phyloP scores from a whole-genome alignment of 2,329 filamentous ascomycete species.

The Orbilia blumenaviensis region DNA sequence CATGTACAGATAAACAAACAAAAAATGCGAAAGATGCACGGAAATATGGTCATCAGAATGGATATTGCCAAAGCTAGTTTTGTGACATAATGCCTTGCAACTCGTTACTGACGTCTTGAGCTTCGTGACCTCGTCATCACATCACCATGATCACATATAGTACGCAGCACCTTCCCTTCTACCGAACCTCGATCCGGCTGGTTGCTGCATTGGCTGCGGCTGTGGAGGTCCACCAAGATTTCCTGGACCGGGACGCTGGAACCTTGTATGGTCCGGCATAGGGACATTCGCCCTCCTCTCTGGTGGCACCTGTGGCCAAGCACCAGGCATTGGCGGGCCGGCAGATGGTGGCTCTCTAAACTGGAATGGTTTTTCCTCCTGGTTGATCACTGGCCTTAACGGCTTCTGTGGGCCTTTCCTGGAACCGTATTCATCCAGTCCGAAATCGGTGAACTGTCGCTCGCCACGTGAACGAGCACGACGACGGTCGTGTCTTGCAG shows the following conservation, averaged over 20 bases:
- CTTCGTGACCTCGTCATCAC: not conserved
- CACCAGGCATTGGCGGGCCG: constrained; percentile 43
- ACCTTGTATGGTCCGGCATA: constrained; percentile 37
- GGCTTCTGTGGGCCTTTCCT: constrained; percentile 15
- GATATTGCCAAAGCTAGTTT: not conserved
- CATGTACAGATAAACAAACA: not conserved
- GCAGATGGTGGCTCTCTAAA: constrained; percentile 25
- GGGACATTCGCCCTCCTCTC: constrained; percentile 23
- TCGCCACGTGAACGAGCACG: constrained; percentile 45
- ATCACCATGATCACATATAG: constrained; percentile 17
- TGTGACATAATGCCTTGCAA: not conserved
- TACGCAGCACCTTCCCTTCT: constrained; percentile 22
- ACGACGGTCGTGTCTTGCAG: constrained; percentile 49
- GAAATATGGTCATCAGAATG: not conserved
- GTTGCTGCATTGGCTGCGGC: constrained; percentile 2
- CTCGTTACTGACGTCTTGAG: not conserved
- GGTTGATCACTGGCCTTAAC: constrained; percentile 28
- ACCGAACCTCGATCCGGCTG: constrained; percentile 8
- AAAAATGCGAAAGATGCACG: not conserved
- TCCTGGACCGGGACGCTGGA: constrained; percentile 16
- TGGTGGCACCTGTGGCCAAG: constrained; percentile 26
- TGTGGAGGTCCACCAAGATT: constrained; percentile 23
- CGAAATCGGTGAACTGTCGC: constrained; percentile 29
- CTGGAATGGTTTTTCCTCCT: constrained; percentile 18
- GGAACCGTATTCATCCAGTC: constrained; percentile 33